A percentile compares a stretch with the other conserved stretches of the same genome.
phyloP scores from a whole-genome alignment of 2,329 filamentous ascomycete genomes.

The Aspergillus chevalieri region DNA sequence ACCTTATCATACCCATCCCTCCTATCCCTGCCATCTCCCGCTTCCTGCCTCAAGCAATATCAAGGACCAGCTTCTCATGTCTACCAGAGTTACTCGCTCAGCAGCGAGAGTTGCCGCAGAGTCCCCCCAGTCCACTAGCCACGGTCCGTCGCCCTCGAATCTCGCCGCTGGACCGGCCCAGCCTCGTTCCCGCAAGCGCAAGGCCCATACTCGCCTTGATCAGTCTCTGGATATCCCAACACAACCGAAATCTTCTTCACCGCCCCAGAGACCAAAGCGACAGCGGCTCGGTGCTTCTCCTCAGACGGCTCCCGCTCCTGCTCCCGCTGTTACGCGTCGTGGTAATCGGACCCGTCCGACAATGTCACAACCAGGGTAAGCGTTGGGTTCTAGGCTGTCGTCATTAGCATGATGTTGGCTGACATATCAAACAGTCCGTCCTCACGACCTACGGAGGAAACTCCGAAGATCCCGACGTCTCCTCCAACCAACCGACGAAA shows the following conservation, averaged over 20 bases:
- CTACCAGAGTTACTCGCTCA: constrained; percentile 92
- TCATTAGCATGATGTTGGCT: constrained; percentile 1
- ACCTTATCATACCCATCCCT: not conserved
- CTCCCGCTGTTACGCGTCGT: constrained; percentile 40
- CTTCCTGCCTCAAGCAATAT: constrained; percentile 4
- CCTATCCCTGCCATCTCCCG: constrained; percentile 1
- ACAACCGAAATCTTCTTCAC: constrained; percentile 23
- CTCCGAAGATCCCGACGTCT: constrained; percentile 48
- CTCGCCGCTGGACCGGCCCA: constrained; percentile 41
- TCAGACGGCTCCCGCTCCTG: constrained; percentile 31
- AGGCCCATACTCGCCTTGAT: constrained; percentile 54
- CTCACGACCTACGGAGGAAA: constrained; percentile 59
- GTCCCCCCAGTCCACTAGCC: constrained; percentile 39
- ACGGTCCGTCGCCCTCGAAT: constrained; percentile 33
- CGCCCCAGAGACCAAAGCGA: constrained; percentile 61
- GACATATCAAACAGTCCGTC: constrained; percentile 47
- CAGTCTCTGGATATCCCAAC: constrained; percentile 32
- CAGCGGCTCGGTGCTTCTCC: constrained; percentile 56
- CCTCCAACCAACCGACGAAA: constrained; percentile 66
- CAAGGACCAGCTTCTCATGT: constrained; percentile 66
- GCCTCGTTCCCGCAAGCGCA: constrained; percentile 64
- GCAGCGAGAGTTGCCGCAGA: constrained; percentile 82
- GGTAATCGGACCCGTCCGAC: constrained; percentile 28
- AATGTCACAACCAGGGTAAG: constrained; percentile 40
- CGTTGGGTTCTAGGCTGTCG: constrained; percentile 8